Percentiles rank a stretch among this genome's conserved stretches.
Evolutionary conservation across 768 basidiomycete genomes (phyloP).

Genomic region (Suillus fuscotomentosus): DNA sequence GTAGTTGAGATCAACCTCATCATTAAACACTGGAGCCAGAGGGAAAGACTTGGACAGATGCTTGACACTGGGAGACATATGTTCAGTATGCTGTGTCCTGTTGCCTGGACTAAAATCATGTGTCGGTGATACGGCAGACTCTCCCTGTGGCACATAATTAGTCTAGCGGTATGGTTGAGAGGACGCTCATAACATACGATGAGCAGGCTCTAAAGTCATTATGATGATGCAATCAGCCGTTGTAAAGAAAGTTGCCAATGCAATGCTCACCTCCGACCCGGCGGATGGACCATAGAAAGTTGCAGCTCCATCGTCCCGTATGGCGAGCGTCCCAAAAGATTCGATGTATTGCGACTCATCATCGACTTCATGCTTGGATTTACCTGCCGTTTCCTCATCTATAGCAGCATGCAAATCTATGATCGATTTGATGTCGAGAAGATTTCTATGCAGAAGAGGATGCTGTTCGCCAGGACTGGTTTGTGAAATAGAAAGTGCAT

Average conservation of each 20-base stretch:
- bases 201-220: slow-evolving; percentile 45
- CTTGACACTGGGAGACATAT: slow-evolving; percentile 22
- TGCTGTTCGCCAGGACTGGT: slow-evolving; percentile 51
- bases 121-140: slow-evolving; percentile 11
- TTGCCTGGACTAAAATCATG: not conserved
- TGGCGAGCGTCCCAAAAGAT: slow-evolving; percentile 66
- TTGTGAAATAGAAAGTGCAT: slow-evolving; percentile 59
- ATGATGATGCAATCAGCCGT: slow-evolving; percentile 1
- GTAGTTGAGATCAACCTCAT: slow-evolving; percentile 41
- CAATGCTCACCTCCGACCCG: slow-evolving; percentile 59
- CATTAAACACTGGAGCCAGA: slow-evolving; percentile 37
- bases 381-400: slow-evolving; percentile 33
- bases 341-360: slow-evolving; percentile 59
- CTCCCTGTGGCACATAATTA: slow-evolving; percentile 20
- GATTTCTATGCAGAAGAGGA: slow-evolving; percentile 57
- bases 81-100: not conserved
- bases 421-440: slow-evolving; percentile 64
- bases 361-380: slow-evolving; percentile 25
- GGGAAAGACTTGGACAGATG: slow-evolving; percentile 47
- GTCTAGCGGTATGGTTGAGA: not conserved
- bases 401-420: slow-evolving; percentile 65
- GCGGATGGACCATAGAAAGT: slow-evolving; percentile 75
- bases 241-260: slow-evolving; percentile 22
- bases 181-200: slow-evolving; percentile 40
- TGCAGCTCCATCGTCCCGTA: slow-evolving; percentile 65